These are phyloP conservation scores for Myxozyma nipponensis DNA, from an alignment of 805 yeast species.

Conservation along the genomic window DNA sequence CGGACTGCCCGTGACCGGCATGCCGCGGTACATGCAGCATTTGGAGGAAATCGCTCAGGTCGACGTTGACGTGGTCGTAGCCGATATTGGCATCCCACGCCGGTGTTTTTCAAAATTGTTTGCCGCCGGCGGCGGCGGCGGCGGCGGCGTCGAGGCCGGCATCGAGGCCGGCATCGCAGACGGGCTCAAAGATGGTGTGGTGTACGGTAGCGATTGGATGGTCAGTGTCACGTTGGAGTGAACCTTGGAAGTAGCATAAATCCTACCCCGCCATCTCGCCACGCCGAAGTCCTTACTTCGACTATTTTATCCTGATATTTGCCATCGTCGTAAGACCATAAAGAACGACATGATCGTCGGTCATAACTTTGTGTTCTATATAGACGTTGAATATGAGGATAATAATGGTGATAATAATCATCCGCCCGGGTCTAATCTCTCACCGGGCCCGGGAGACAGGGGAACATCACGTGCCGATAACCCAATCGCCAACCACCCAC, in stretches of 20 bases:
- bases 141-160: neutral
- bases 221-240: constrained; percentile 14
- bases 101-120: constrained; percentile 19
- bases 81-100: constrained; percentile 29
- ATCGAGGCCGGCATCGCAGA: constrained; percentile 3
- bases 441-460: too few species aligned
- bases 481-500: too few species aligned
- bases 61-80: constrained; percentile 19
- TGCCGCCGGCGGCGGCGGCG: constrained; percentile 5
- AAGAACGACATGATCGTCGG: too few species aligned
- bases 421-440: too few species aligned
- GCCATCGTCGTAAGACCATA: too few species aligned
- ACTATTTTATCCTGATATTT: too few species aligned
- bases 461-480: too few species aligned
- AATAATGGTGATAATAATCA: too few species aligned
- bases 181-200: constrained; percentile 17
- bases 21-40: constrained; percentile 19
- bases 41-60: constrained; percentile 10
- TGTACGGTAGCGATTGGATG: constrained; percentile 28
- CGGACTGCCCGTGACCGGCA: constrained; percentile 33
- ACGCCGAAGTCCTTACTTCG: neutral
- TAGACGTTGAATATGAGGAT: too few species aligned
- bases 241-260: neutral
- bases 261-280: neutral
- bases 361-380: too few species aligned